phyloP scores from a whole-genome alignment of 106 monocot genomes.

The Amphibolis antarctica region DNA sequence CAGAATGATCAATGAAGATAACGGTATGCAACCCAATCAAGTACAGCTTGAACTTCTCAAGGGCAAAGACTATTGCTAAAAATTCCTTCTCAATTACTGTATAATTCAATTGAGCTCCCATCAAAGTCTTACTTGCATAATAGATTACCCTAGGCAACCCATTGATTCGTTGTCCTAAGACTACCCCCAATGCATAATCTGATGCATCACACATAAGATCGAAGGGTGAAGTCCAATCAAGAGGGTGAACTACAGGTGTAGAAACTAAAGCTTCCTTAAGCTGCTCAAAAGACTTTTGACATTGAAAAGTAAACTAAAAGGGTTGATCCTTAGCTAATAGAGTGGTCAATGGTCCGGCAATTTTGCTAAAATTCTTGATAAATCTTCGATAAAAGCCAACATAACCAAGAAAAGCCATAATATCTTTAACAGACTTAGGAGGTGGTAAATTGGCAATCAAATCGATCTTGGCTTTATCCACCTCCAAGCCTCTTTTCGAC shows the following conservation, averaged over 20 bases:
- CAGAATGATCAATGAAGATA: not conserved
- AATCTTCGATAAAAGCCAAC: too few relatives aligned
- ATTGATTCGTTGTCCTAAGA: not conserved
- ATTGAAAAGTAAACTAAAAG: not conserved
- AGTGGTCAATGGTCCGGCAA: not conserved
- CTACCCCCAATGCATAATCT: not conserved
- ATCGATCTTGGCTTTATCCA: too few relatives aligned
- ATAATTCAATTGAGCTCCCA: too few relatives aligned
- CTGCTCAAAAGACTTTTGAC: not conserved
- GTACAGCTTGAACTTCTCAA: not conserved
- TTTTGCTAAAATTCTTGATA: too few relatives aligned
- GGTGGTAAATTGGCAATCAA: too few relatives aligned
- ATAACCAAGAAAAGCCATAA: too few relatives aligned
- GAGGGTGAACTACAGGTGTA: not conserved
- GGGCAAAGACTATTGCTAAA: not conserved
- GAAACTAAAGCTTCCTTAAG: not conserved
- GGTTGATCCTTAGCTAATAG: not conserved
- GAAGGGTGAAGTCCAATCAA: not conserved
- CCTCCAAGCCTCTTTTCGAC: too few relatives aligned
- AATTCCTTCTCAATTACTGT: too few relatives aligned
- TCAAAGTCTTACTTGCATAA: too few relatives aligned
- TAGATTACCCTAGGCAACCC: too few relatives aligned
- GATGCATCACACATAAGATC: not conserved
- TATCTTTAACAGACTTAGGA: too few relatives aligned
- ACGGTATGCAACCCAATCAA: not conserved